phyloP scores from a whole-genome alignment of 2,329 filamentous ascomycete genomes.

The Ophidiomyces ophidiicola region DNA sequence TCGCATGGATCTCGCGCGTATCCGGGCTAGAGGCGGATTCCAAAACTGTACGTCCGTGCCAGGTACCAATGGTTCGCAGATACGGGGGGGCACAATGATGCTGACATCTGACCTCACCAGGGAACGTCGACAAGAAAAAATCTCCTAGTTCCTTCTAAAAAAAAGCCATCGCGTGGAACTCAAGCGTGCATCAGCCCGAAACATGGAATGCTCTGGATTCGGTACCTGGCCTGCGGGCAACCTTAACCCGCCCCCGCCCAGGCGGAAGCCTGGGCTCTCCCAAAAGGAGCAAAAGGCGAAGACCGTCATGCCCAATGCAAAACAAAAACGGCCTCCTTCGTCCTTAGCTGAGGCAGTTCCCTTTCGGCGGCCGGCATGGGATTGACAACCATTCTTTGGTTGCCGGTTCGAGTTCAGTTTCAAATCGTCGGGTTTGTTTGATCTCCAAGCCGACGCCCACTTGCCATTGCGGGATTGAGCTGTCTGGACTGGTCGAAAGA shows the following conservation, averaged over 20 bases:
- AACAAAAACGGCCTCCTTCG: slow-evolving; percentile 12
- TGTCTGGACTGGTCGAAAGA: not conserved
- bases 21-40: not conserved
- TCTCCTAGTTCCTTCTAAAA: slow-evolving; percentile 11
- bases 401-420: slow-evolving; percentile 6
- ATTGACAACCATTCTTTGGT: not conserved
- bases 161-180: slow-evolving; percentile 6
- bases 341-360: slow-evolving; percentile 3
- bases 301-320: not conserved
- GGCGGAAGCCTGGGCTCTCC: not conserved
- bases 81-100: slow-evolving; percentile 1
- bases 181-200: slow-evolving; percentile 12
- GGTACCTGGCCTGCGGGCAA: slow-evolving; percentile 2
- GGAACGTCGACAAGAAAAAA: slow-evolving; percentile 3
- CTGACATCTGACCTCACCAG: slow-evolving; percentile 2
- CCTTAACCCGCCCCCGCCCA: slow-evolving; percentile 1
- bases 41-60: slow-evolving; percentile 2
- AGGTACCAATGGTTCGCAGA: slow-evolving; percentile 3
- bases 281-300: slow-evolving; percentile 2
- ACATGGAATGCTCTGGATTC: slow-evolving; percentile 9
- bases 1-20: slow-evolving; percentile 1
- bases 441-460: not conserved
- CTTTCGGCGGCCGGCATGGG: not conserved
- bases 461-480: not conserved
- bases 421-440: slow-evolving; percentile 8